Percentiles rank a stretch among this genome's conserved stretches.
Conservation (phyloP, 2,329 filamentous ascomycete species). For the Nigrograna mackinnonii region DNA sequence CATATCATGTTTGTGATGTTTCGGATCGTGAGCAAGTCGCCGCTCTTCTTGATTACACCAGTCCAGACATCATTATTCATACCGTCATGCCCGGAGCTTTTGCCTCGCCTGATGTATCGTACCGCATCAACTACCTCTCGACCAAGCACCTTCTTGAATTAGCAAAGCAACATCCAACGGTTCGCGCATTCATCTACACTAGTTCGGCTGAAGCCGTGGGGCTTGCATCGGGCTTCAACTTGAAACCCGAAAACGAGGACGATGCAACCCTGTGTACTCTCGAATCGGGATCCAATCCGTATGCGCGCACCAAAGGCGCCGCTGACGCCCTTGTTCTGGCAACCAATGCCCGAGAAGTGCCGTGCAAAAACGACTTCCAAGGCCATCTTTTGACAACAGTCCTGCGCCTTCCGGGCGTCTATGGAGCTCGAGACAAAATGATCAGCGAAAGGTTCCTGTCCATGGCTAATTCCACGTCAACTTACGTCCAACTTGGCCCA, state of each 20-base stretch:
- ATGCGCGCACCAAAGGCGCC: constrained; percentile 16
- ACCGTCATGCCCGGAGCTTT: constrained; percentile 5
- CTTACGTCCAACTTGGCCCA: constrained; percentile 15
- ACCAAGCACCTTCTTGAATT: constrained; percentile 6
- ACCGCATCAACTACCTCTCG: constrained; percentile 3
- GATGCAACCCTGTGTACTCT: not conserved
- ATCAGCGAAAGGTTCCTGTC: constrained; percentile 8
- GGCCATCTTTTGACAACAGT: constrained; percentile 2
- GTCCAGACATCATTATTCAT: constrained; percentile 6
- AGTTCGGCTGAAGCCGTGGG: constrained; percentile 1
- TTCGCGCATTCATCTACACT: constrained; percentile 7
- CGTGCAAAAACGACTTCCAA: not conserved
- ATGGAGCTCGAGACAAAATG: constrained; percentile 9
- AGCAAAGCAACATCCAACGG: constrained; percentile 1
- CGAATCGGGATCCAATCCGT: not conserved
- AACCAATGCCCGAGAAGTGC: constrained; percentile 10
- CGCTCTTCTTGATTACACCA: constrained; percentile 1
- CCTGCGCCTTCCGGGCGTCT: constrained; percentile 11
- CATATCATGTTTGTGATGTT: constrained; percentile 6
- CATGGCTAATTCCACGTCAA: constrained; percentile 3
- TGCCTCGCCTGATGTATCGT: constrained; percentile 2
- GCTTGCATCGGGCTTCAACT: not conserved
- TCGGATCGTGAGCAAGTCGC: not conserved
- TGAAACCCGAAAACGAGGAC: not conserved
- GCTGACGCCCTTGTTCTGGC: constrained; percentile 13